Percentiles rank a stretch among this genome's conserved stretches.
phyloP scores from a whole-genome alignment of 2,329 filamentous ascomycete species.

The Aspergillus tamarii region DNA sequence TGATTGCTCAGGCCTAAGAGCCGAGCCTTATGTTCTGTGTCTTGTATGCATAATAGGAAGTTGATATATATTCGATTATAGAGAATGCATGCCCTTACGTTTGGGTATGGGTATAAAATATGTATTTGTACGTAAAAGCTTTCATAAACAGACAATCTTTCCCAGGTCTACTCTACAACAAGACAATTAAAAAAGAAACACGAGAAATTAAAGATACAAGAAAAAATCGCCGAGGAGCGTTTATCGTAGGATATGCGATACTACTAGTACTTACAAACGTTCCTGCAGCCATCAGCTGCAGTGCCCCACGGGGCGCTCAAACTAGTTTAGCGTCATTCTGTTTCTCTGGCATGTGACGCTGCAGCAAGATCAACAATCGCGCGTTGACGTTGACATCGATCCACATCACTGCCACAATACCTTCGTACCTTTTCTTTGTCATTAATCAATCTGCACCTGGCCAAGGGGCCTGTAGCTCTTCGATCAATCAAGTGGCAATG shows the following conservation, averaged over 20 bases:
- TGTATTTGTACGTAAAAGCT: neutral
- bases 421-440: neutral
- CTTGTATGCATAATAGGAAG: constrained; percentile 1
- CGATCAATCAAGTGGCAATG: constrained; percentile 13
- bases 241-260: too few species aligned
- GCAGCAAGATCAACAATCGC: constrained; percentile 7
- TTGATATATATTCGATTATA: constrained; percentile 1
- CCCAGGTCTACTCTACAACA: neutral
- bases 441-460: neutral
- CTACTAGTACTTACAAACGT: too few species aligned
- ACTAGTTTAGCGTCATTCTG: constrained; percentile 10
- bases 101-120: neutral
- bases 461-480: neutral
- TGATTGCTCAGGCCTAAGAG: neutral
- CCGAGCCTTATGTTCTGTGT: neutral
- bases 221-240: too few species aligned
- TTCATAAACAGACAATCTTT: neutral
- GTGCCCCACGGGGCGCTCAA: constrained; percentile 1
- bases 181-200: neutral
- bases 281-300: neutral
- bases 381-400: neutral
- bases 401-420: neutral
- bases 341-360: constrained; percentile 16
- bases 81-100: neutral
- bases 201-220: neutral